A percentile compares a stretch with the other conserved stretches of the same genome.
Conservation (phyloP, 2,329 filamentous ascomycete species). For the Monilinia fructicola region DNA sequence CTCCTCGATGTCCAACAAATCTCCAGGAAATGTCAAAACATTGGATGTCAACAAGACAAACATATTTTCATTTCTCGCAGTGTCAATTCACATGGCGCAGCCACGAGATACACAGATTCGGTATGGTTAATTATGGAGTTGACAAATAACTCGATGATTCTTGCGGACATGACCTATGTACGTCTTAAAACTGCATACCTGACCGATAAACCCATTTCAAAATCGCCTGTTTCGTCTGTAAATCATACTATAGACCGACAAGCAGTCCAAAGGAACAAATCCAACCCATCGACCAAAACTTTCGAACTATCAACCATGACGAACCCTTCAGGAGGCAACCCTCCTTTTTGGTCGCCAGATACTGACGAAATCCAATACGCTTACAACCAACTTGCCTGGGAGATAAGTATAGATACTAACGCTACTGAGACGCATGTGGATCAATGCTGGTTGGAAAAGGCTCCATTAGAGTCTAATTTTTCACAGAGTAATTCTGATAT, state of each 20-base stretch:
- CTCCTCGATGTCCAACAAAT: background rate
- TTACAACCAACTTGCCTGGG: background rate
- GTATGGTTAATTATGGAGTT: background rate
- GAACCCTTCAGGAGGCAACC: background rate
- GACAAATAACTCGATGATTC: slow-evolving; percentile 1
- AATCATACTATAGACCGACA: background rate
- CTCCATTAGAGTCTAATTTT: background rate
- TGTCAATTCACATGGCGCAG: background rate
- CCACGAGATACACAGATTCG: background rate
- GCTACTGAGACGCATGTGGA: background rate
- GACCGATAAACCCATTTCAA: slow-evolving; percentile 7
- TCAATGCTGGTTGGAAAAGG: background rate
- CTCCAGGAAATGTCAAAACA: background rate
- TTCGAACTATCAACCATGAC: slow-evolving; percentile 8
- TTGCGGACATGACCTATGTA: slow-evolving; percentile 19
- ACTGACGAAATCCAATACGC: background rate
- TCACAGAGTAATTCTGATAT: background rate
- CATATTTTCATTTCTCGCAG: background rate
- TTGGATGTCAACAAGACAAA: background rate
- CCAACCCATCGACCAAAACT: slow-evolving; percentile 5
- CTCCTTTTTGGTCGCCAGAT: background rate
- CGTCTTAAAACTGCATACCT: slow-evolving; percentile 20
- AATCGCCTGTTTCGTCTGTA: slow-evolving; percentile 5
- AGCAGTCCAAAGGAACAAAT: slow-evolving; percentile 10
- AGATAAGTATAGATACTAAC: background rate